Evolutionary conservation across 202 grass and related monocot species (phyloP), one percentile per base, ranked within the genome.

Genomic region (Schoenoplectus triqueter): DNA sequence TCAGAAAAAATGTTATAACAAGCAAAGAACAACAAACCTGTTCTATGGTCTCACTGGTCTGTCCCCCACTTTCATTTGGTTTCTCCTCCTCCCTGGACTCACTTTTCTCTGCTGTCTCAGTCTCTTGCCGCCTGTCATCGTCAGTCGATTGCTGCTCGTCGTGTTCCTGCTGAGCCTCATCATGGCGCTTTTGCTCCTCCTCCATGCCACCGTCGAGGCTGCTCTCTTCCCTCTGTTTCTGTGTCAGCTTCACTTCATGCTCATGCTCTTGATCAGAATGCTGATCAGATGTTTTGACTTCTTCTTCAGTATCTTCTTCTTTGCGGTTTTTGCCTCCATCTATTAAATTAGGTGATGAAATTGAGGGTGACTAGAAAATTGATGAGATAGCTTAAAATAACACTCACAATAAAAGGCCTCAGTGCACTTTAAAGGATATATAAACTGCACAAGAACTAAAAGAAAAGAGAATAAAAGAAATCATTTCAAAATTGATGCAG

Each of bases 201-300:
- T 94, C 90, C 48, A 90, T 78, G 84, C 91, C 92, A 42, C 92
- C 91, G n/a, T 95, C 92, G 18, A 95, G 31, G 78, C 87, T 91
- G 82, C 85, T 85, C 86, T 93, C 91, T 89, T 87, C 91, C 71
- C 85, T 87, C 45, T 47, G 71, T 0, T 41, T 65, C 42, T 86
- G 76, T 13, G 69, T 82, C 47, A 62, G 20, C 7, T 85, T 78
- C 52, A 15, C 76, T 50, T 78, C 45, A 39, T 82, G 75, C 47
- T 88, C 64, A 0, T 72, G 71, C 5, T 78, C 89, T 10, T 59
- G 68, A 56, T 68, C 60, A 0, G 75, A 55, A 19, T 79, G 55
- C 15, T 74, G 70, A 20, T 59, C 81, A 42, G 64, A 39, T 39
- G 61, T 82, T 66, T 45, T 83, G 0, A 22, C 71, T 83, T 44